These are phyloP conservation scores for Yarrowia sp. DNA, from an alignment of 805 yeast species.

Conservation along the genomic window DNA sequence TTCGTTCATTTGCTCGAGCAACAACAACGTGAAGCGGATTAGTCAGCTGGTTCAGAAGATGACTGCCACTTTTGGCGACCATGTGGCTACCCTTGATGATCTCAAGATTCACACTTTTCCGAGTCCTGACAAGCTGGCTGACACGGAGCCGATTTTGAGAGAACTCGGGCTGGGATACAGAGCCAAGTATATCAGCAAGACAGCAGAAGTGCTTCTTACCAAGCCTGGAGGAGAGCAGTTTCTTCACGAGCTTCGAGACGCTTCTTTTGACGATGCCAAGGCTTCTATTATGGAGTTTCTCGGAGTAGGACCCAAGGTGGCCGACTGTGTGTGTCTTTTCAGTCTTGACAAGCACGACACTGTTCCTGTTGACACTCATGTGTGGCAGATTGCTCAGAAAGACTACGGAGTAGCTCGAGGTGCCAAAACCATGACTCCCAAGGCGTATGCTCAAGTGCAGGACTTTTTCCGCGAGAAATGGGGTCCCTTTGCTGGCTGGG, in stretches of 20 bases:
- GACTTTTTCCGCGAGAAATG: constrained; percentile 68
- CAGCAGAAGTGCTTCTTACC: constrained; percentile 62
- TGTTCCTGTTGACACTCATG: constrained; percentile 96
- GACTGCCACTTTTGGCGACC: constrained; percentile 72
- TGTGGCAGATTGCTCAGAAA: constrained; percentile 83
- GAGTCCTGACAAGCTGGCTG: constrained; percentile 59
- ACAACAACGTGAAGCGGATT: constrained; percentile 91
- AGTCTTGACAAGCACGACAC: constrained; percentile 82
- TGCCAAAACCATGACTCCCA: constrained; percentile 57
- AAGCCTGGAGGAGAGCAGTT: constrained; percentile 48
- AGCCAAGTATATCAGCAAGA: constrained; percentile 82
- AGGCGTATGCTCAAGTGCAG: constrained; percentile 64
- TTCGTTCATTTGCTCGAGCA: constrained; percentile 93
- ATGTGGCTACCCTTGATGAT: constrained; percentile 62
- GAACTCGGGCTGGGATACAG: constrained; percentile 79
- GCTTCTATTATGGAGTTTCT: constrained; percentile 65
- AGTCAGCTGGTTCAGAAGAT: constrained; percentile 88
- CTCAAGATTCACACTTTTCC: constrained; percentile 66
- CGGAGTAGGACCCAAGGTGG: constrained; percentile 98
- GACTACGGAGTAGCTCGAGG: constrained; percentile 67
- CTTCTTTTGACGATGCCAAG: constrained; percentile 61
- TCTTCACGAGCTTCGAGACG: constrained; percentile 52
- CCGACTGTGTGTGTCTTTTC: constrained; percentile 95
- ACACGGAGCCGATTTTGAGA: constrained; percentile 57
- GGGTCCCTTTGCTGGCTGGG: constrained; percentile 98